phyloP scores from a whole-genome alignment of 2,329 filamentous ascomycete genomes.

The Apiospora saccharicola region DNA sequence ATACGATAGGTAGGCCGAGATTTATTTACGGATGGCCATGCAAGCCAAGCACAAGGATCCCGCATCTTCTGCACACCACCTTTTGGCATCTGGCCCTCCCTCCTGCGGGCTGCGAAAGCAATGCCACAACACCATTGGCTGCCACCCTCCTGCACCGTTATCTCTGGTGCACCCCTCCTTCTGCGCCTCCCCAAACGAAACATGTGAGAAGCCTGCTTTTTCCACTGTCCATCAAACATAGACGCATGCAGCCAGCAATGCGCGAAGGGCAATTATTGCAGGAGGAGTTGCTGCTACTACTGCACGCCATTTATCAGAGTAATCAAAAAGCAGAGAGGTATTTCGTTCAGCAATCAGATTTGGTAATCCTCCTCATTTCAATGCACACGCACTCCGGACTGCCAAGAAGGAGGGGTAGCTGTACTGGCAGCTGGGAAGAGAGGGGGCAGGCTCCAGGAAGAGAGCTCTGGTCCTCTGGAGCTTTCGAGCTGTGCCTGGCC shows the following conservation, averaged over 20 bases:
- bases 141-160: constrained; percentile 11
- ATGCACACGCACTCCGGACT: neutral
- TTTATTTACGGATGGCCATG: constrained; percentile 2
- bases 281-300: constrained; percentile 2
- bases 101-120: neutral
- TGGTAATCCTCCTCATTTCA: neutral
- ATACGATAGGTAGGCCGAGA: constrained; percentile 14
- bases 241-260: neutral
- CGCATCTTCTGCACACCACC: neutral
- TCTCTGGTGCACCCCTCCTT: constrained; percentile 3
- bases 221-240: constrained; percentile 1
- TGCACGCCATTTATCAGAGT: neutral
- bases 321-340: neutral
- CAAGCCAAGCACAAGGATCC: constrained; percentile 15
- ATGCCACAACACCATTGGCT: neutral
- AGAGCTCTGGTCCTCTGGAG: no score
- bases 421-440: neutral
- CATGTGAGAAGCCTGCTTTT: constrained; percentile 21
- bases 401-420: neutral
- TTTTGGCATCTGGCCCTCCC: neutral
- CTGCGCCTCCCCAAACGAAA: neutral
- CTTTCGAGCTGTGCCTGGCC: neutral
- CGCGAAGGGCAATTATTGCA: neutral
- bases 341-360: neutral
- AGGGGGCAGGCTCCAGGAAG: neutral